Conservation (phyloP, 768 basidiomycete species). For the Cubamyces lactineus region DNA sequence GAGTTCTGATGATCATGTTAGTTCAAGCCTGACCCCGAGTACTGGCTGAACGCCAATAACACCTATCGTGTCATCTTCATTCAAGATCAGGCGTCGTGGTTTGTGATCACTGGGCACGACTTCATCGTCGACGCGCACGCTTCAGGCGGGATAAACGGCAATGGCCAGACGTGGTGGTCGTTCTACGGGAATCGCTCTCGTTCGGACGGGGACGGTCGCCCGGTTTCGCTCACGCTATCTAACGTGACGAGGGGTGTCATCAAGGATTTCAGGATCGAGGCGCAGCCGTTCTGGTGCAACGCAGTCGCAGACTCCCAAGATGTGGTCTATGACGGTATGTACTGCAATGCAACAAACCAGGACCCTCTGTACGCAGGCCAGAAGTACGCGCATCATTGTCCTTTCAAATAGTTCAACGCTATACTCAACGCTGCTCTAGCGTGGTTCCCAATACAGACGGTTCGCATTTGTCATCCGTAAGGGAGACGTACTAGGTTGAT, state of each 20-base stretch:
- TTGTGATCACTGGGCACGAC: constrained; percentile 59
- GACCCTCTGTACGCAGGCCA: constrained; percentile 52
- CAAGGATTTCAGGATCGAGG: constrained; percentile 53
- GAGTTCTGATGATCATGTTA: constrained; percentile 24
- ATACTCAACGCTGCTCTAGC: constrained; percentile 30
- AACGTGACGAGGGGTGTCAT: constrained; percentile 48
- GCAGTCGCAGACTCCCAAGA: constrained; percentile 52
- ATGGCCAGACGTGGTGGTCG: constrained; percentile 66
- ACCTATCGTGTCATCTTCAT: constrained; percentile 66
- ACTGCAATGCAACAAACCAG: constrained; percentile 59
- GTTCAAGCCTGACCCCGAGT: constrained; percentile 59
- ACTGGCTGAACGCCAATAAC: constrained; percentile 56
- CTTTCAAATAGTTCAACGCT: constrained; percentile 16
- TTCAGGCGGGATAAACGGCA: constrained; percentile 60
- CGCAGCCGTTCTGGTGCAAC: constrained; percentile 66
- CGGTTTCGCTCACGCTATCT: constrained; percentile 56
- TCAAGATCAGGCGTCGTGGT: constrained; percentile 69
- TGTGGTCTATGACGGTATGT: constrained; percentile 60
- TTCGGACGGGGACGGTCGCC: constrained; percentile 59
- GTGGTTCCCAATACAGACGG: constrained; percentile 66
- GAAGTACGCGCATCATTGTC: constrained; percentile 42
- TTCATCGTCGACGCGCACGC: constrained; percentile 59
- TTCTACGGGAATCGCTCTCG: constrained; percentile 48
- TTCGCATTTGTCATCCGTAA: constrained; percentile 21
- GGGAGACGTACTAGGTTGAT: background rate